A percentile compares a stretch with the other conserved stretches of the same genome.
Conservation (phyloP, 1,284 basidiomycete species). For the Schizophyllum commune region DNA sequence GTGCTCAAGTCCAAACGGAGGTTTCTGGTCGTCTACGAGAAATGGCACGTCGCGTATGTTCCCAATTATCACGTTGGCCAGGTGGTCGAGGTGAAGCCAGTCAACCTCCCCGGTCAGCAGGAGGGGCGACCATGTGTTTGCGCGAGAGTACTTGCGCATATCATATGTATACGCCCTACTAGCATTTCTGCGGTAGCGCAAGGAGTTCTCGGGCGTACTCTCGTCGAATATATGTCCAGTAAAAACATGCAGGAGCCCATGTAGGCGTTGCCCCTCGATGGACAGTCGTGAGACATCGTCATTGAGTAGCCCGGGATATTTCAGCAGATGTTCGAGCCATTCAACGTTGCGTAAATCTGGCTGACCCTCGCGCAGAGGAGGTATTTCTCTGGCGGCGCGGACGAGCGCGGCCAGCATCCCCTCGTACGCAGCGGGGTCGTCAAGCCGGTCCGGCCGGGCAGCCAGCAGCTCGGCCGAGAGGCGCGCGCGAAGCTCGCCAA, state of each 20-base stretch:
- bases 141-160: constrained; percentile 44
- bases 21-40: constrained; percentile 29
- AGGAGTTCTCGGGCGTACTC: constrained; percentile 19
- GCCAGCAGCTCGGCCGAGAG: background rate
- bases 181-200: constrained; percentile 26
- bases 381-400: background rate
- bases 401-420: background rate
- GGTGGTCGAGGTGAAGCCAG: constrained; percentile 54
- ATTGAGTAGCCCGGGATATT: background rate
- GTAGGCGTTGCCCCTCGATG: constrained; percentile 13
- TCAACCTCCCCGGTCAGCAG: constrained; percentile 32
- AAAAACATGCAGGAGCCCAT: background rate
- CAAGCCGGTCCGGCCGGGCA: background rate
- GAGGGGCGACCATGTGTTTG: constrained; percentile 54
- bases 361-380: background rate
- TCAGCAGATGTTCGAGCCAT: constrained; percentile 25
- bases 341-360: constrained; percentile 18
- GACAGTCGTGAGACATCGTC: constrained; percentile 27
- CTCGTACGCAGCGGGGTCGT: background rate
- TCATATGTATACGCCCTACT: constrained; percentile 56
- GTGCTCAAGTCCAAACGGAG: constrained; percentile 41
- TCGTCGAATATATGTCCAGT: constrained; percentile 7
- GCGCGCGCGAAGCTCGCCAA: background rate
- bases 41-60: constrained; percentile 46
- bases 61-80: constrained; percentile 48